Percentiles rank a stretch among this genome's conserved stretches.
Evolutionary conservation across 106 monocot species (phyloP).

Genomic region (Platanthera zijinensis): DNA sequence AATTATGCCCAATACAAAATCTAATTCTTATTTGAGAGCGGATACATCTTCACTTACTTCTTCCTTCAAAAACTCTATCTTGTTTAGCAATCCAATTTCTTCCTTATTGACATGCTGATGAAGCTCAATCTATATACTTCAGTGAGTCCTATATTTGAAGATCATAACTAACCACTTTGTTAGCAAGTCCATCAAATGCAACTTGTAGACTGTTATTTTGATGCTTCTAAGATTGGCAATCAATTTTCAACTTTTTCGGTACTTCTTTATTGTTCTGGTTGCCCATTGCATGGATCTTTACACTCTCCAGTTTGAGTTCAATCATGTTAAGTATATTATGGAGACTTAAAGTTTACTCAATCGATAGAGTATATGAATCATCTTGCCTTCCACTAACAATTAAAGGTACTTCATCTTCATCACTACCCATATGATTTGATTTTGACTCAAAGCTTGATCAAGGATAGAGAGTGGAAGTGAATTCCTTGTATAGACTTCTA

Average conservation of each 20-base stretch:
- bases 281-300: constrained; percentile 12
- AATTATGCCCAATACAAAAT: constrained; percentile 26
- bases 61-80: constrained; percentile 54
- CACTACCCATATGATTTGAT: constrained; percentile 15
- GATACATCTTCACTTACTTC: constrained; percentile 30
- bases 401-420: constrained; percentile 17
- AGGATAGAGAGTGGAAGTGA: constrained; percentile 28
- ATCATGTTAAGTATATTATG: constrained; percentile 32
- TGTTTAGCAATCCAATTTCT: constrained; percentile 23
- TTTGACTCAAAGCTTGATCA: constrained; percentile 64
- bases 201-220: constrained; percentile 23
- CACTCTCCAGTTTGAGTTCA: constrained; percentile 32
- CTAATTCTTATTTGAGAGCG: constrained; percentile 32
- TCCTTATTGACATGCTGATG: constrained; percentile 36
- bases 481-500: constrained; percentile 45
- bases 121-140: constrained; percentile 34
- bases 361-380: constrained; percentile 33
- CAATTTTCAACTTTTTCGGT: constrained; percentile 16
- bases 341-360: constrained; percentile 35
- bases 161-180: constrained; percentile 26
- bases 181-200: constrained; percentile 41
- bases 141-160: constrained; percentile 32
- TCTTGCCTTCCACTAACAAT: constrained; percentile 24
- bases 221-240: constrained; percentile 29
- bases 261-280: constrained; percentile 7